Evolutionary conservation across 73 alveolate genomes (phyloP).

Genomic region (Paramecium primaurelia): DNA sequence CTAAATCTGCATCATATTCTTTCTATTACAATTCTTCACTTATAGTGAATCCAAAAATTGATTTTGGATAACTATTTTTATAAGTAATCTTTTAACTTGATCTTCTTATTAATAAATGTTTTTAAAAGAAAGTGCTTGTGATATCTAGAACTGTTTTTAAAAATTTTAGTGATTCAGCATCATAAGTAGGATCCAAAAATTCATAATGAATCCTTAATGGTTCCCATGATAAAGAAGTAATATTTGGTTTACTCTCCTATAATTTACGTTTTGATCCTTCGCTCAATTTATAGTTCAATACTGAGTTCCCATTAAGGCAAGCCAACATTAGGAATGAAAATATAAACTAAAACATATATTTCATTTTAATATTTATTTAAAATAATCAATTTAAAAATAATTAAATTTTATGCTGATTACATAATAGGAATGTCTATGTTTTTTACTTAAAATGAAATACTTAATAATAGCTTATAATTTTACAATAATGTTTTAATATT

Average conservation of each 20-base stretch:
- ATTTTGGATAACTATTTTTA: neutral
- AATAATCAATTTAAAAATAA: neutral
- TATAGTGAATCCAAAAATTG: neutral
- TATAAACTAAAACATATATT: neutral
- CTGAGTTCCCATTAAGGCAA: neutral
- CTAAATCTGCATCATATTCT: conserved; percentile 10
- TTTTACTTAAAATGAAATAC: neutral
- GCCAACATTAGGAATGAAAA: neutral
- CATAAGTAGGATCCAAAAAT: neutral
- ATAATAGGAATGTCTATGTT: neutral
- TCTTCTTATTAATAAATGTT: neutral
- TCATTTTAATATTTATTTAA: no score
- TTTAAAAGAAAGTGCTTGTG: neutral
- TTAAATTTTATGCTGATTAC: no score
- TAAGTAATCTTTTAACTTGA: neutral
- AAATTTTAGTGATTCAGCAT: neutral
- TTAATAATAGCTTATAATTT: neutral
- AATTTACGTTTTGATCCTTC: neutral
- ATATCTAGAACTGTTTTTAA: neutral
- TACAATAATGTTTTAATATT: neutral
- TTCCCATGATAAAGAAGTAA: neutral
- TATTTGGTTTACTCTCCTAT: neutral
- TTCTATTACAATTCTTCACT: neutral
- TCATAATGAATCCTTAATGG: neutral
- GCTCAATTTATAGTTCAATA: neutral